Evolutionary conservation across 2,329 filamentous ascomycete genomes (phyloP), one percentile per base, ranked within the genome.

Genomic region (Colletotrichum limetticola): DNA sequence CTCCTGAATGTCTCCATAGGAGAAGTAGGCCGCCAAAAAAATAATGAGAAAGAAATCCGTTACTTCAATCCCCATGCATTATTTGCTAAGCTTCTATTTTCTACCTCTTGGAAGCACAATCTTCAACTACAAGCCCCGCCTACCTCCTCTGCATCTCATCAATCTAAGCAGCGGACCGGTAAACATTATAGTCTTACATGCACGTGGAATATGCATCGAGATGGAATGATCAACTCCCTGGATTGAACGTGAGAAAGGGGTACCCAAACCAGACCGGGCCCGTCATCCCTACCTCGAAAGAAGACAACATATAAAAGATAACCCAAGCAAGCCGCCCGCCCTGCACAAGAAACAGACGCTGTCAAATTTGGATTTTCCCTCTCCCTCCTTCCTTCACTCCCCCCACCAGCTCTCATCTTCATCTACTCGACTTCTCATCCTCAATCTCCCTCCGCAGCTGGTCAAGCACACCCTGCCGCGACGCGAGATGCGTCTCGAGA

Each of bases 381-480:
- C 22, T 42, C 16, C 30, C 30, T 24, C 32, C 19, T 1, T 35
- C 16, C 32, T 19, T 32, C 22, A 24, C 11, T 19, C 28, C 11
- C 60, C 11, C 60, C 28, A 26, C 12, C 46, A 19, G 28, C 42
- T 49, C 8, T 49, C 8, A 11, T 49, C 53, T 61, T 79, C 75
- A 87, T 82, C 85, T 84, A 74, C 87, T 85, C 72, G 85, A 85
- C 86, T 94, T 97, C 88, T 96, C 95, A 26, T 94, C 92, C 78
- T 98, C 95, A 83, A 98, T 93, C 84, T 98, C 92, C 80, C 91
- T 87, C 83, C 91, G 90, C 80, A 98, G 80, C 81, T 94, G 93
- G 60, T 93, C 91, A 78, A 99, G 85, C 35, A 92, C 90, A 76
- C 92, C 90, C 83, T 96, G 91, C 74, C 97, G 88, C 76, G 91